A percentile compares a stretch with the other conserved stretches of the same genome.
phyloP scores from a whole-genome alignment of 768 basidiomycete species.

The Boletus rex-veris region DNA sequence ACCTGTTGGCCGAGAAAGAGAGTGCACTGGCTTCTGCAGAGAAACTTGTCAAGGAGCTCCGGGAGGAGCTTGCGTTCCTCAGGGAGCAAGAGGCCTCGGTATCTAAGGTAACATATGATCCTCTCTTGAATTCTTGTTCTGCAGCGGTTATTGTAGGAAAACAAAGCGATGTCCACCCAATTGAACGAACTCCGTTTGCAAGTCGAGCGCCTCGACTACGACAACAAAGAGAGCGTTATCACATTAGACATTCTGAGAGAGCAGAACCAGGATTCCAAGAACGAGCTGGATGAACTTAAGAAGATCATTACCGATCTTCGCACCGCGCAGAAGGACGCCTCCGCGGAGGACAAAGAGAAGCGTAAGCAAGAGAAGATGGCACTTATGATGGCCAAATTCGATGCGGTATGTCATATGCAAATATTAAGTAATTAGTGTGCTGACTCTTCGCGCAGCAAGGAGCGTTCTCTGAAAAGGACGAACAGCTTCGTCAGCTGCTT shows the following conservation, averaged over 20 bases:
- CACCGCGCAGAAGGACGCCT: slow-evolving; percentile 75
- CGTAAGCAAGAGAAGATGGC: slow-evolving; percentile 99
- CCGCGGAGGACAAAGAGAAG: slow-evolving; percentile 96
- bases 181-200: slow-evolving; percentile 89
- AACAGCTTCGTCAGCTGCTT: slow-evolving; percentile 81
- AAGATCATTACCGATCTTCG: slow-evolving; percentile 77
- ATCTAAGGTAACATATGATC: slow-evolving; percentile 54
- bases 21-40: slow-evolving; percentile 73
- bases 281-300: slow-evolving; percentile 86
- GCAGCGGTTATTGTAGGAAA: slow-evolving; percentile 57
- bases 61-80: slow-evolving; percentile 84
- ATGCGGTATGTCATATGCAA: slow-evolving; percentile 59
- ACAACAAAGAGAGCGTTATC: slow-evolving; percentile 92
- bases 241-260: slow-evolving; percentile 94
- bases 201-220: slow-evolving; percentile 89
- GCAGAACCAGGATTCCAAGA: slow-evolving; percentile 82
- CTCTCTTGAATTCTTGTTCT: slow-evolving; percentile 4
- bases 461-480: slow-evolving; percentile 94
- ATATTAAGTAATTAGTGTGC: background rate
- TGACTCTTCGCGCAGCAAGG: slow-evolving; percentile 57
- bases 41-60: slow-evolving; percentile 83
- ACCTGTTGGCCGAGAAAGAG: slow-evolving; percentile 90
- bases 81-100: slow-evolving; percentile 85
- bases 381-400: slow-evolving; percentile 99
- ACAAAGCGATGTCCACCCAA: slow-evolving; percentile 90